Evolutionary conservation across 169 alveolate genomes (phyloP).

Genomic region (Amoebophrya sp.): DNA sequence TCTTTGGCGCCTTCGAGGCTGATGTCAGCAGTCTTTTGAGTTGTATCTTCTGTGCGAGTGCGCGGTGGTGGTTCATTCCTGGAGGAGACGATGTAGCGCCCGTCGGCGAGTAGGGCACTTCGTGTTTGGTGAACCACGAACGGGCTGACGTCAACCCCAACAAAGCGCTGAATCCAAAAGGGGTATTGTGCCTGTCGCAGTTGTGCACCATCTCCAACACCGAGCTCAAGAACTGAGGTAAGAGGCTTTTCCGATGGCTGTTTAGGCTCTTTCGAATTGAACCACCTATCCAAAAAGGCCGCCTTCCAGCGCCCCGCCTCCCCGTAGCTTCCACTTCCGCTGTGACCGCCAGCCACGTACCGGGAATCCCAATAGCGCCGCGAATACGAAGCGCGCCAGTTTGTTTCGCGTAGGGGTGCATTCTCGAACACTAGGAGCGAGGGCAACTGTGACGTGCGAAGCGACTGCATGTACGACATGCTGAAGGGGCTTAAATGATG

Average conservation of each 20-base stretch:
- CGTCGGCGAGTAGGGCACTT: neutral
- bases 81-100: neutral
- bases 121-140: neutral
- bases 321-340: constrained; percentile 5
- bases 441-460: no score
- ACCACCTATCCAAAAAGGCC: neutral
- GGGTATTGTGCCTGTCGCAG: neutral
- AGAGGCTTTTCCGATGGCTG: neutral
- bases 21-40: neutral
- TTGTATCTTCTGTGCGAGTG: neutral
- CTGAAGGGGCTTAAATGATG: no score
- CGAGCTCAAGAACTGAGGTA: neutral
- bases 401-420: neutral
- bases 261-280: neutral
- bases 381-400: neutral
- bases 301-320: neutral
- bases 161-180: neutral
- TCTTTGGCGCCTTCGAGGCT: neutral
- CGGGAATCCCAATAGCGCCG: constrained; percentile 2
- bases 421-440: neutral
- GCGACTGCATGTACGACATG: no score
- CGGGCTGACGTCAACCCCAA: neutral
- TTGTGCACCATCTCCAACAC: neutral
- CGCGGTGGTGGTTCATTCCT: neutral
- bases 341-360: neutral